Evolutionary conservation across 2,329 filamentous ascomycete species (phyloP).

Genomic region (Incumbomyces delicatus): DNA sequence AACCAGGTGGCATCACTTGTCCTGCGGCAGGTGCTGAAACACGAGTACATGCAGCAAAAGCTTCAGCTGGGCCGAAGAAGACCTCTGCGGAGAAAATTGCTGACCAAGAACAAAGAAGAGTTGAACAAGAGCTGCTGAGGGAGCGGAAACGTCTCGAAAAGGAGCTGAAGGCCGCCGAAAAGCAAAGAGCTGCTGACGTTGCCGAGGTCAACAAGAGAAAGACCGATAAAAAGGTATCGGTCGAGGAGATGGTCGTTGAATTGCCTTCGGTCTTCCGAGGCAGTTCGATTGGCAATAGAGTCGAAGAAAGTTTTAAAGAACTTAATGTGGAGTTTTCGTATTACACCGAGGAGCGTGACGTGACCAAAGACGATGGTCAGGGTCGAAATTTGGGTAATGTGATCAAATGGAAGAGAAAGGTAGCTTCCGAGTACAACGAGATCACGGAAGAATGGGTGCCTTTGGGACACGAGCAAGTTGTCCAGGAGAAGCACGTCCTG

Average conservation of each 20-base stretch:
- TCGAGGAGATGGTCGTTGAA: slow-evolving; percentile 68
- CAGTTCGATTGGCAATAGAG: slow-evolving; percentile 34
- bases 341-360: slow-evolving; percentile 21
- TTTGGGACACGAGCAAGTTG: slow-evolving; percentile 33
- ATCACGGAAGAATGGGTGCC: slow-evolving; percentile 57
- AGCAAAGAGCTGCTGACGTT: slow-evolving; percentile 54
- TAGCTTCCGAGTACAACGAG: slow-evolving; percentile 53
- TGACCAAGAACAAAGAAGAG: slow-evolving; percentile 46
- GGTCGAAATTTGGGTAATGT: slow-evolving; percentile 29
- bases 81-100: slow-evolving; percentile 42
- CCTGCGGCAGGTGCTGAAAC: not conserved
- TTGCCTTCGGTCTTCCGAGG: slow-evolving; percentile 49
- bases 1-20: not conserved
- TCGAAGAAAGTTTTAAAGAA: slow-evolving; percentile 33
- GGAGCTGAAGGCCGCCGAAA: slow-evolving; percentile 53
- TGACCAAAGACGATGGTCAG: slow-evolving; percentile 30
- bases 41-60: slow-evolving; percentile 42
- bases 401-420: slow-evolving; percentile 60
- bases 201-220: slow-evolving; percentile 64
- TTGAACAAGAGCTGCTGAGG: slow-evolving; percentile 52
- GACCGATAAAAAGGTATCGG: slow-evolving; percentile 62
- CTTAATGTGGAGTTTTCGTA: slow-evolving; percentile 33
- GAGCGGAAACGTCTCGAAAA: slow-evolving; percentile 34
- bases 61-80: slow-evolving; percentile 32
- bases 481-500: slow-evolving; percentile 52